phyloP scores from a whole-genome alignment of 345 rosid genomes.

The Hypericum androsaemum region DNA sequence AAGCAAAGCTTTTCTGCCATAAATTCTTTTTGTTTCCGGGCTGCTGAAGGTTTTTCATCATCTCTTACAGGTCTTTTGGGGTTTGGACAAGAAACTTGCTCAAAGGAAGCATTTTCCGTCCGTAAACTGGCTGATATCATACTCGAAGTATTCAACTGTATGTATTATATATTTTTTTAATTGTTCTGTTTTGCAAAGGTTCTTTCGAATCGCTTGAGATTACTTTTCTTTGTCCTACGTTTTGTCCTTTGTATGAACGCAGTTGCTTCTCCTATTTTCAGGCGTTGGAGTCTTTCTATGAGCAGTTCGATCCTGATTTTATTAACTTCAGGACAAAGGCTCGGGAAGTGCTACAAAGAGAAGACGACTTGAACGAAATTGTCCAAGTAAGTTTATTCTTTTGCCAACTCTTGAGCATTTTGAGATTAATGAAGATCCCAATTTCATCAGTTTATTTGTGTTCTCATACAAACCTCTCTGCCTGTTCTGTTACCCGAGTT shows the following conservation, averaged over 20 bases:
- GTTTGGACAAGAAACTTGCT: constrained; percentile 99
- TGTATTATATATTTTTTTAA: constrained; percentile 18
- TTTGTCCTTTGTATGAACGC: not conserved
- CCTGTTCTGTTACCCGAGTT: no score
- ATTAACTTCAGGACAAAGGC: constrained; percentile 98
- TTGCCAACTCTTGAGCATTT: not conserved
- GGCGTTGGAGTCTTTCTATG: constrained; percentile 98
- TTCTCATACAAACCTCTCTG: no score
- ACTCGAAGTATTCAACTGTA: constrained; percentile 93
- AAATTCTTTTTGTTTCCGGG: no score
- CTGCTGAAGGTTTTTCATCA: not conserved
- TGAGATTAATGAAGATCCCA: not conserved
- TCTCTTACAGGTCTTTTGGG: constrained; percentile 91
- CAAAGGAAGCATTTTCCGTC: constrained; percentile 99
- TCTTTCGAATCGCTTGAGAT: not conserved
- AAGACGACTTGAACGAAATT: constrained; percentile 98
- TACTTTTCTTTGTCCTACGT: not conserved
- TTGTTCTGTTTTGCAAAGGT: not conserved
- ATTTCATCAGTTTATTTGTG: not conserved
- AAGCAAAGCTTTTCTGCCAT: no score
- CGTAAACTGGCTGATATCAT: constrained; percentile 97
- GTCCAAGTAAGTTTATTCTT: constrained; percentile 57
- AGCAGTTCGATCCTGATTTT: constrained; percentile 93
- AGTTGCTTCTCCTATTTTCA: constrained; percentile 20
- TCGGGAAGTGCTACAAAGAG: constrained; percentile 98